Base-by-base conservation (phyloP, 768 basidiomycete genomes). In the Calocera viscosa region DNA sequence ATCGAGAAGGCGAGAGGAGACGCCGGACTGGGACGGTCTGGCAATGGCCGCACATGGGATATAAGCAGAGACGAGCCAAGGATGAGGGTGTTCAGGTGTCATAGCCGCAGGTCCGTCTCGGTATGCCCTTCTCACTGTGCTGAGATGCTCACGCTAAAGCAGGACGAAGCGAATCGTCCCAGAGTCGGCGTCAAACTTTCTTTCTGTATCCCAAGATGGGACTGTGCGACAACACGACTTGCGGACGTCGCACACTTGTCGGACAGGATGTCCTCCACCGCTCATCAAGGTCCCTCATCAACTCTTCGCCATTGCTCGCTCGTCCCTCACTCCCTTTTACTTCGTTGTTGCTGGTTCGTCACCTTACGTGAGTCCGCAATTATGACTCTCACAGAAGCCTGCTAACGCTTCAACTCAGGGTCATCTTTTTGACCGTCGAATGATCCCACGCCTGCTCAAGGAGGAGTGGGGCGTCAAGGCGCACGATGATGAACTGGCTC, bases 211-310 rank as follows among this genome's bases (percentile, higher is more conserved):
- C 1, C 73, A 92, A 87, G 92, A 95, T 76, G 91, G 90, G 2
- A 82, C 86, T 32, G 91, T 94, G 11, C 83, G 92, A 28, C 91
- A 94, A 72, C 92, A 94, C 73, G 92, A 95, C 73, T 76, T 94
- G 49, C 80, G 92, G 64, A 81, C 82, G 11, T 76, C 81, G 16
- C 89, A 94, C 75, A 75, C 75, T n/a, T 95, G 92, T 76, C 72
- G 70, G 33, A 65, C 70, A 12, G 72, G 78, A 11, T 95, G 92
- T 73, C 86, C 91, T 26, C 77, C 85, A 19, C 87, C 91, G 1
- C 78, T 95, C 17, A 81, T 91, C 22, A 81, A 82, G 69, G 75
- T 90, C 40, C 79, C 82, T 64, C 79, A 86, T 74, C 80, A 86
- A 64, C 79, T 94, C 53, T 90, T 86, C 8, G 84, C 89, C 22